Conservation (phyloP, 208 protist genomes). For the Crithidia brevicula region DNA sequence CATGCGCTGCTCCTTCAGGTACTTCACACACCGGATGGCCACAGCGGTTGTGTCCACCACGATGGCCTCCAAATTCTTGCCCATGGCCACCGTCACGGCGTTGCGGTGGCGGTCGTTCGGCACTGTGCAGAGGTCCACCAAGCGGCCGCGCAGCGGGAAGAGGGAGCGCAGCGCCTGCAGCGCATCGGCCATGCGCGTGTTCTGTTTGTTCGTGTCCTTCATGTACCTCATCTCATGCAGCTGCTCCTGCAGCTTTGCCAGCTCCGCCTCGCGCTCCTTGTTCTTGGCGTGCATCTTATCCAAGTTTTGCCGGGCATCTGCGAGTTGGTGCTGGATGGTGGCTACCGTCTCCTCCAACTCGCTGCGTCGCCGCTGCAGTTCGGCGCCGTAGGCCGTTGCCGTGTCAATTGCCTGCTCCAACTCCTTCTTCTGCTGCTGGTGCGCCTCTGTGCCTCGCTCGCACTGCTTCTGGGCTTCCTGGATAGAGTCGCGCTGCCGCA, state of each 20-base stretch:
- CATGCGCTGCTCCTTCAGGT: constrained; percentile 95
- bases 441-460: constrained; percentile 48
- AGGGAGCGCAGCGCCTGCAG: constrained; percentile 92
- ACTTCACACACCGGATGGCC: constrained; percentile 95
- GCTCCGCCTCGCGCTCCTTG: constrained; percentile 71
- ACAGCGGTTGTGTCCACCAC: constrained; percentile 95
- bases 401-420: constrained; percentile 47
- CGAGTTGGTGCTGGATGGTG: constrained; percentile 51
- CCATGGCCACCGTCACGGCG: constrained; percentile 96
- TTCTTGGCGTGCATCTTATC: constrained; percentile 59
- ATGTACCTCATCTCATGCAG: constrained; percentile 86
- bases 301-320: constrained; percentile 40
- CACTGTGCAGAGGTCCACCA: constrained; percentile 95
- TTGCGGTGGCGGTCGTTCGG: constrained; percentile 90
- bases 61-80: constrained; percentile 96
- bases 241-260: constrained; percentile 90
- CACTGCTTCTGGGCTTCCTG: constrained; percentile 73
- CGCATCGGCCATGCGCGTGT: constrained; percentile 73
- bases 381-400: constrained; percentile 31
- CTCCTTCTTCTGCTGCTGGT: constrained; percentile 56
- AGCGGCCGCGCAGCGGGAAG: constrained; percentile 88
- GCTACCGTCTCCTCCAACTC: constrained; percentile 49
- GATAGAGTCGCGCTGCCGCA: constrained; percentile 66
- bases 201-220: constrained; percentile 83
- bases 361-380: constrained; percentile 59